These are phyloP conservation scores for Amniculicola lignicola DNA, from an alignment of 495 filamentous ascomycete species.

Conservation along the genomic window DNA sequence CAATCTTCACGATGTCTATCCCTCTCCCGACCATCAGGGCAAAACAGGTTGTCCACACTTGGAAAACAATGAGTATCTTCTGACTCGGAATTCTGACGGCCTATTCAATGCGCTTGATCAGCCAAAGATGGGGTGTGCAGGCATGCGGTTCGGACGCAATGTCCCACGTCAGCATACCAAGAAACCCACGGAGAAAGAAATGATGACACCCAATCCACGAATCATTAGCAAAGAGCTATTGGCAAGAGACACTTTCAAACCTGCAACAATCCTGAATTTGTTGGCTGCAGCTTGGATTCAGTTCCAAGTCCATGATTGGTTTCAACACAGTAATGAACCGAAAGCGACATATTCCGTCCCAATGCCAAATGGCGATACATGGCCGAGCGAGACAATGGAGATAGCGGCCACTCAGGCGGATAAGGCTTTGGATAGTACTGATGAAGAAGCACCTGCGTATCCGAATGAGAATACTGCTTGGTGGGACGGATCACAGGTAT, in stretches of 20 bases:
- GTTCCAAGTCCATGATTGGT: constrained; percentile 49
- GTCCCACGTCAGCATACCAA: constrained; percentile 37
- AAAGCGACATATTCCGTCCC: constrained; percentile 36
- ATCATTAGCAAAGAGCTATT: constrained; percentile 42
- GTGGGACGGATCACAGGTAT: constrained; percentile 50
- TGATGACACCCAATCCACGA: constrained; percentile 46
- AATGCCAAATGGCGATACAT: constrained; percentile 36
- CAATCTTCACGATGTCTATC: constrained; percentile 46
- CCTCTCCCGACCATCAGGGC: constrained; percentile 37
- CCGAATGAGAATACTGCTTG: constrained; percentile 45
- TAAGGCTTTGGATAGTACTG: constrained; percentile 34
- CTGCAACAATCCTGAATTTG: constrained; percentile 46
- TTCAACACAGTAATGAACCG: constrained; percentile 36
- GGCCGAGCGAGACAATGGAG: constrained; percentile 38
- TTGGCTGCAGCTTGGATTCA: constrained; percentile 51
- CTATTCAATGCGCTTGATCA: constrained; percentile 42
- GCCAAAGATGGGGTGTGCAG: constrained; percentile 46
- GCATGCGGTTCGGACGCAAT: constrained; percentile 47
- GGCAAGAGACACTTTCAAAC: constrained; percentile 42
- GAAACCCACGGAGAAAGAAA: constrained; percentile 41
- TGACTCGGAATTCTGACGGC: constrained; percentile 44
- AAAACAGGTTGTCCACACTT: constrained; percentile 30
- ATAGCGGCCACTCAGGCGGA: constrained; percentile 38
- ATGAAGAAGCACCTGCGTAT: constrained; percentile 42
- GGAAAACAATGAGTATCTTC: constrained; percentile 31